Conservation (phyloP, 2,329 filamentous ascomycete species). For the Cladosporium sp. region DNA sequence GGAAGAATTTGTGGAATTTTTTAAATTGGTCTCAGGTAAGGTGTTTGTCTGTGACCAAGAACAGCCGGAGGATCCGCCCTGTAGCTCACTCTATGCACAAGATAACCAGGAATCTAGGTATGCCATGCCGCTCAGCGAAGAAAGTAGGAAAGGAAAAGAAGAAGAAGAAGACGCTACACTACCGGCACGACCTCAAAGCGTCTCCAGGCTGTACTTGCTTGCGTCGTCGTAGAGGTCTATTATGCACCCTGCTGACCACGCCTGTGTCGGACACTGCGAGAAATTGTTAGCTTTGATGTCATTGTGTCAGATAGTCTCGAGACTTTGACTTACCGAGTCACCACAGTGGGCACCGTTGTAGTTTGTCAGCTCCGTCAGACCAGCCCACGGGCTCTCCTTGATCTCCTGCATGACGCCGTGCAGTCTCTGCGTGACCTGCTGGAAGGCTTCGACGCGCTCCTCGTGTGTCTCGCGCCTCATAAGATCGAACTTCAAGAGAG, state of each 20-base stretch:
- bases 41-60: no score
- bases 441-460: constrained; percentile 80
- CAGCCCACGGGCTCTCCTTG: constrained; percentile 76
- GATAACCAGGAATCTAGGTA: no score
- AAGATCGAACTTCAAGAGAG: constrained; percentile 85
- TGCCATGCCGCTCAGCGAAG: no score
- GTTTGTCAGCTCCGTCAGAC: constrained; percentile 88
- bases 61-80: no score
- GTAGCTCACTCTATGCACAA: no score
- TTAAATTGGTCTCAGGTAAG: no score
- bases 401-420: constrained; percentile 83
- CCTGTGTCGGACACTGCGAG: constrained; percentile 79
- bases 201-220: constrained; percentile 23
- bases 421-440: constrained; percentile 84
- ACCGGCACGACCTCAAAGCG: neutral
- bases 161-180: no score
- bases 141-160: no score
- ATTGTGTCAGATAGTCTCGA: neutral
- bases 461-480: constrained; percentile 62
- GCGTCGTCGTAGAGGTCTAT: constrained; percentile 97
- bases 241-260: constrained; percentile 92
- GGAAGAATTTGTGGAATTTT: no score
- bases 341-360: constrained; percentile 76
- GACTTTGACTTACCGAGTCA: constrained; percentile 68
- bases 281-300: constrained; percentile 28